phyloP scores from a whole-genome alignment of 495 filamentous ascomycete genomes.

The Aspergillus avenaceus region DNA sequence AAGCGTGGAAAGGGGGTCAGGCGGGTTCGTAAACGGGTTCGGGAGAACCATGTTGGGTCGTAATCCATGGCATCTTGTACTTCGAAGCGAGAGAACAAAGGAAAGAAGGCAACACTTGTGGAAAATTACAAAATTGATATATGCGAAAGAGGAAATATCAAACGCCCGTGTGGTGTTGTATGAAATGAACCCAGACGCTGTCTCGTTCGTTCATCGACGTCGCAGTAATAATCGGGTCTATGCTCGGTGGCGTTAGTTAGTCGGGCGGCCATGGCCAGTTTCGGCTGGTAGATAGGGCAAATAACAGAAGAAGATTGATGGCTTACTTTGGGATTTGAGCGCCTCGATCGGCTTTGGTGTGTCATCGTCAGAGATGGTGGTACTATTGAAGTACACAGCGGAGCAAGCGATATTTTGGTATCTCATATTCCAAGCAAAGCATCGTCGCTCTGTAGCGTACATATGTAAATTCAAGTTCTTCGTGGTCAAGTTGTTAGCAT shows the following conservation, averaged over 20 bases:
- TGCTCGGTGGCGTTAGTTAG: neutral
- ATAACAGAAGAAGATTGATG: no score
- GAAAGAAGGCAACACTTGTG: no score
- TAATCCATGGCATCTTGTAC: no score
- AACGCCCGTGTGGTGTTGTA: no score
- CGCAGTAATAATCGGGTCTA: neutral
- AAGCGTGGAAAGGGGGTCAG: neutral
- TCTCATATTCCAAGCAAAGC: neutral
- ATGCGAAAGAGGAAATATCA: no score
- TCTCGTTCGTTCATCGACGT: neutral
- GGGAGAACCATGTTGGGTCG: no score
- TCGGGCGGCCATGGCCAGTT: neutral
- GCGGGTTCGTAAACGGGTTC: no score
- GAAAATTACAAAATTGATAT: no score
- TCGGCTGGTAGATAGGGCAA: neutral
- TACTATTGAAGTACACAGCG: neutral
- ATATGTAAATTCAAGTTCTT: neutral
- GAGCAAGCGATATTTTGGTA: neutral
- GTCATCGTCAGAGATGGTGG: neutral
- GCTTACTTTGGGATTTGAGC: neutral
- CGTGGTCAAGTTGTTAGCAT: neutral
- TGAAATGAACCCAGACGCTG: no score
- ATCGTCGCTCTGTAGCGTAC: neutral
- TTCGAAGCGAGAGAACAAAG: no score
- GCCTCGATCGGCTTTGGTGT: neutral